Evolutionary conservation across 2,329 filamentous ascomycete genomes (phyloP), one percentile per base, ranked within the genome.

Genomic region (Pseudocercospora eumusae): DNA sequence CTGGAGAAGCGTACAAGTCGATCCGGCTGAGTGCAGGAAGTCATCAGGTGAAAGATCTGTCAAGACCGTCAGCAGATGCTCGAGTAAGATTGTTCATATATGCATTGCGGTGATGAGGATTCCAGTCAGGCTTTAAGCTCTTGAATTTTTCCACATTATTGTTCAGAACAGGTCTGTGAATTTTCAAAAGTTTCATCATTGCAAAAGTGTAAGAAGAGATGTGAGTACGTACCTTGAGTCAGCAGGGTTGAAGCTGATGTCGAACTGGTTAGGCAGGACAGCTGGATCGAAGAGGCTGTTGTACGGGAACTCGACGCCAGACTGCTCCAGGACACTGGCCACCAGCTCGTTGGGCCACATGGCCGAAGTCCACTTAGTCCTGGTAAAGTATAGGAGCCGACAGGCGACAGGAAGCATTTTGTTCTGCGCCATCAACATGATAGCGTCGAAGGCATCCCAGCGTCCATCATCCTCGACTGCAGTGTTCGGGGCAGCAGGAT

Each of bases 91-190:
- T 18, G 2, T 40, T 5, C 15, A 18, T 40, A 40, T 7, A 18
- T 40, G 36, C 15, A 7, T 40, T 40, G 36, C 36, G 6, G 15
- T 18, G 36, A 18, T 18, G 36, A 18, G 6, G 1, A n/a, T 40
- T 18, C 36, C 36, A 40, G 56, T 64, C 62, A 64, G 62, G 56
- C 52, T 61, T 65, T 50, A 57, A 60, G 63, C 57, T 62, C 23
- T 44, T 66, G 61, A 44, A 62, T 54, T 64, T 64, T 49, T 69
- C 68, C 65, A 68, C 69, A 71, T 65, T 49, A 62, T 50, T 65
- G 54, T 69, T 71, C 68, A 57, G 68, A 69, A 69, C 70, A 72
- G 70, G 70, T 72, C 70, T 72, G 68, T 72, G 70, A 67, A 64
- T 67, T 62, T 63, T 61, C 57, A 63, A 58, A 60, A 61, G 56